phyloP scores from a whole-genome alignment of 2,329 filamentous ascomycete genomes.

The Parastagonospora nodorum region DNA sequence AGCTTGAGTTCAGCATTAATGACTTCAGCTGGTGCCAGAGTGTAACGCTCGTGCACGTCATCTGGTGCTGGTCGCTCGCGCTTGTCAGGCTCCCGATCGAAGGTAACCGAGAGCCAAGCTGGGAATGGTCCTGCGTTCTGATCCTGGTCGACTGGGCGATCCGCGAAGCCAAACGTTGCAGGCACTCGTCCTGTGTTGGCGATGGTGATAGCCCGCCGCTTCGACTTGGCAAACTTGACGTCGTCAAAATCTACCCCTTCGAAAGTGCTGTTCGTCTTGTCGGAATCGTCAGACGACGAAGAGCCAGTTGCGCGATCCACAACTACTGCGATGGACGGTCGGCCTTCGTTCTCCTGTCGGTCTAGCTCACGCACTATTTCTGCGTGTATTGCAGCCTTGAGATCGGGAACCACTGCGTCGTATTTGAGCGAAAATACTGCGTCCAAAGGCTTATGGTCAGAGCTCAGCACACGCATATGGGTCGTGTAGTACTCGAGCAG shows the following conservation, averaged over 20 bases:
- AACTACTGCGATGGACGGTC: constrained; percentile 81
- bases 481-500: constrained; percentile 75
- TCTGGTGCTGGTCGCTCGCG: constrained; percentile 31
- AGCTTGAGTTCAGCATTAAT: constrained; percentile 71
- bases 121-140: constrained; percentile 53
- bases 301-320: constrained; percentile 62
- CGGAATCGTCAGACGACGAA: constrained; percentile 15
- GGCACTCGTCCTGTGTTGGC: constrained; percentile 88
- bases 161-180: constrained; percentile 80
- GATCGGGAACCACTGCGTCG: constrained; percentile 80
- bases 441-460: constrained; percentile 91
- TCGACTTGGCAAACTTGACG: constrained; percentile 70
- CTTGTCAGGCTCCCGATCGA: constrained; percentile 59
- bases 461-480: constrained; percentile 87
- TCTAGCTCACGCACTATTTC: constrained; percentile 90
- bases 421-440: constrained; percentile 85
- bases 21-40: constrained; percentile 83
- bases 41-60: constrained; percentile 58
- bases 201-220: constrained; percentile 74
- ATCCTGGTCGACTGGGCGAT: constrained; percentile 63
- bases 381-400: constrained; percentile 82
- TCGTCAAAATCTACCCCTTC: constrained; percentile 79
- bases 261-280: constrained; percentile 45
- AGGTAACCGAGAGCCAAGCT: constrained; percentile 73
- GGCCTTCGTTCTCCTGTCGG: constrained; percentile 85